phyloP scores from a whole-genome alignment of 495 filamentous ascomycete species.

The Friedmanniomyces simplex region DNA sequence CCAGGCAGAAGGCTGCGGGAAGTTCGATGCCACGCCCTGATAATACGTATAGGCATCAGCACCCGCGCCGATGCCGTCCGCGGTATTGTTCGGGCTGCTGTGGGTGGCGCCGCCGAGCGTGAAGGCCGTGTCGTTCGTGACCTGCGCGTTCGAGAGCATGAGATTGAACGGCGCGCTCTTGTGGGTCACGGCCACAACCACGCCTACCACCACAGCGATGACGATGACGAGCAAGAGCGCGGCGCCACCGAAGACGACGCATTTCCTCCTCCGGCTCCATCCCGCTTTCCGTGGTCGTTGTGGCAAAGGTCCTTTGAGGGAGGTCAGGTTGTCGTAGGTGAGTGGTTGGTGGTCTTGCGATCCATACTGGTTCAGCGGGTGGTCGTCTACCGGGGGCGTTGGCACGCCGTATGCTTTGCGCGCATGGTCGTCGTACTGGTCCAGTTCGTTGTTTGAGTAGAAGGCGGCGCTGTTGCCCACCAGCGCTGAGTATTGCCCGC shows the following conservation, averaged over 20 bases:
- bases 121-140: constrained; percentile 13
- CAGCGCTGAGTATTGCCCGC: neutral
- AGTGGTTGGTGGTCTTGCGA: neutral
- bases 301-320: neutral
- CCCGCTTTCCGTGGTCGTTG: neutral
- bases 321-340: neutral
- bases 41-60: constrained; percentile 17
- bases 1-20: constrained; percentile 1
- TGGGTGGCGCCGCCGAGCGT: constrained; percentile 16
- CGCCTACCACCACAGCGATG: neutral
- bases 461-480: constrained; percentile 6
- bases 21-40: constrained; percentile 7
- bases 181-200: neutral
- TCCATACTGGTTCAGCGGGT: neutral
- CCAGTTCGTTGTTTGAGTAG: constrained; percentile 4
- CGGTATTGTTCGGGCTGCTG: constrained; percentile 5
- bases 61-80: constrained; percentile 21
- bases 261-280: constrained; percentile 1
- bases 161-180: neutral
- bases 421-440: constrained; percentile 4
- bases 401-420: neutral
- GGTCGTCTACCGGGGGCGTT: neutral
- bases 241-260: constrained; percentile 1
- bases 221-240: constrained; percentile 1
- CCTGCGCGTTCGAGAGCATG: constrained; percentile 2